A percentile compares a stretch with the other conserved stretches of the same genome.
Evolutionary conservation across 306 rosid genomes (phyloP).

Genomic region (Aeschynomene evenia): DNA sequence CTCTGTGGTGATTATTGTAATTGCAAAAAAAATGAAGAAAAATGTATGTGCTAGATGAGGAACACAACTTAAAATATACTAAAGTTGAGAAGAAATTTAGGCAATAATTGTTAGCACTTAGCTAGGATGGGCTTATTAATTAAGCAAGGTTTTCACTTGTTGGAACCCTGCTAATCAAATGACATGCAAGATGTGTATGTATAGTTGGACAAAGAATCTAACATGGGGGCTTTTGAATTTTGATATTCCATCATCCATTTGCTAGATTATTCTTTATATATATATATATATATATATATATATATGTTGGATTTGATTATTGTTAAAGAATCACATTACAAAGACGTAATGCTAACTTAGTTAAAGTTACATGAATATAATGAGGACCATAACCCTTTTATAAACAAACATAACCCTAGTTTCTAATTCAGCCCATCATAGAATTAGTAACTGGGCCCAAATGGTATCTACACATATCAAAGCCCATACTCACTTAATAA

Average conservation of each 20-base stretch:
- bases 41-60: no score
- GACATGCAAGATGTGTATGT: background rate
- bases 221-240: background rate
- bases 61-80: no score
- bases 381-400: no score
- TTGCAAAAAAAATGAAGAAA: no score
- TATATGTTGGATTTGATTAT: conserved; percentile 8
- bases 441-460: no score
- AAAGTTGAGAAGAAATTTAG: no score
- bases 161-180: background rate
- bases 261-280: background rate
- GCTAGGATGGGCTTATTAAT: background rate
- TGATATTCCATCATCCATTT: background rate
- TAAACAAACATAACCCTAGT: no score
- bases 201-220: conserved; percentile 4
- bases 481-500: no score
- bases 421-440: no score
- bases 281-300: no score
- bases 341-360: background rate
- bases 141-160: background rate
- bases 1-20: no score
- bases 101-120: background rate
- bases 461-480: no score
- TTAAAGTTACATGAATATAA: background rate
- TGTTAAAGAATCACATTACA: background rate